Percentiles rank a stretch among this genome's conserved stretches.
Evolutionary conservation across 805 yeast species (phyloP).

Genomic region (Torulaspora delbrueckii): DNA sequence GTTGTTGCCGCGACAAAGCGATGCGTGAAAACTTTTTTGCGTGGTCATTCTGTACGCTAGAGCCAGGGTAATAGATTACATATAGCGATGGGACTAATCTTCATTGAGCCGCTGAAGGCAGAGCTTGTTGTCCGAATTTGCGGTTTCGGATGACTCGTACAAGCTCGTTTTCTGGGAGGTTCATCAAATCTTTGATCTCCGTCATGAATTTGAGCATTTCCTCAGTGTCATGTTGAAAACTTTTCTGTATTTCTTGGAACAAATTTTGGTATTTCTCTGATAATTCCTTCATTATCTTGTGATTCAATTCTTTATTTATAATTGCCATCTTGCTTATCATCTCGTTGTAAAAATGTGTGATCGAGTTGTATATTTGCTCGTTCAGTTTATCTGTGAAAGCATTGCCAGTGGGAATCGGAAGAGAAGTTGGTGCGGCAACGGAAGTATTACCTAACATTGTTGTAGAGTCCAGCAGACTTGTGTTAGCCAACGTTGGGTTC

Average conservation of each 20-base stretch:
- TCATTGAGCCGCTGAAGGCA: background rate
- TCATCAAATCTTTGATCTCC: slow-evolving; percentile 36
- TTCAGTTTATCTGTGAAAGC: slow-evolving; percentile 37
- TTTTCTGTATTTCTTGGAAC: slow-evolving; percentile 32
- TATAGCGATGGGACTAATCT: background rate
- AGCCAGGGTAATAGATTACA: slow-evolving; percentile 8
- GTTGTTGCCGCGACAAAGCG: slow-evolving; percentile 2
- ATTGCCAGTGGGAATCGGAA: slow-evolving; percentile 15
- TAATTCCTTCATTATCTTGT: slow-evolving; percentile 34
- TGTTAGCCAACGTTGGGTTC: slow-evolving; percentile 1
- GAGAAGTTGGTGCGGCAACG: slow-evolving; percentile 1
- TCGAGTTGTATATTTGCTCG: slow-evolving; percentile 36
- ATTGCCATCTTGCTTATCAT: slow-evolving; percentile 34
- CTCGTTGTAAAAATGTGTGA: slow-evolving; percentile 35
- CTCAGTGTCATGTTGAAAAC: slow-evolving; percentile 37
- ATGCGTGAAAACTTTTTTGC: slow-evolving; percentile 15
- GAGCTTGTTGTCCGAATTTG: slow-evolving; percentile 5
- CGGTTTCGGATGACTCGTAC: slow-evolving; percentile 28
- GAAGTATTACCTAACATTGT: slow-evolving; percentile 10
- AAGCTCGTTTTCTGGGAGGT: slow-evolving; percentile 36
- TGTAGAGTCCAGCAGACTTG: slow-evolving; percentile 5
- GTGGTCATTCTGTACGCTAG: slow-evolving; percentile 12
- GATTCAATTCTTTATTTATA: slow-evolving; percentile 37
- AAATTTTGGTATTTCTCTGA: slow-evolving; percentile 35
- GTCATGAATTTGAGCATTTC: slow-evolving; percentile 35